A percentile compares a stretch with the other conserved stretches of the same genome.
Conservation (phyloP, 768 basidiomycete genomes). For the Nidularia pulvinata region DNA sequence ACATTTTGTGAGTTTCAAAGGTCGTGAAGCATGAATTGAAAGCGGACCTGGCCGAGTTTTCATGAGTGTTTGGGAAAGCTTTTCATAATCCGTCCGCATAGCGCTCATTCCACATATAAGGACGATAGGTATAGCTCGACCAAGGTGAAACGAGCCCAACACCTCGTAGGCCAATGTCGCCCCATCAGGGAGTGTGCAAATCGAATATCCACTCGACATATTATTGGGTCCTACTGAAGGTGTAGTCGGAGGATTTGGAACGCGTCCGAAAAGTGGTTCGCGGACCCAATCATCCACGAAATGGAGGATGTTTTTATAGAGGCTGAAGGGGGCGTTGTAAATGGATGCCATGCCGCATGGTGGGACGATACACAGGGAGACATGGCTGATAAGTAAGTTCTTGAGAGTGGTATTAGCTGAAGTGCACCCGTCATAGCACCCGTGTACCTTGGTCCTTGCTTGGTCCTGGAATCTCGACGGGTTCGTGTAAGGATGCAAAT, state of each 20-base stretch:
- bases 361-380: not conserved
- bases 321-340: not conserved
- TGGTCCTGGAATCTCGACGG: no score
- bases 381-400: not conserved
- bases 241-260: not conserved
- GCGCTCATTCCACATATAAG: conserved; percentile 40
- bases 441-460: not conserved
- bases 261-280: not conserved
- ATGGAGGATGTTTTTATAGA: not conserved
- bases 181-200: conserved; percentile 35
- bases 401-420: not conserved
- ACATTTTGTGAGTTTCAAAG: not conserved
- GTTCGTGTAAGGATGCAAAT: no score
- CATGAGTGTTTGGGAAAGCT: conserved; percentile 27
- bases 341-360: not conserved
- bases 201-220: conserved; percentile 19
- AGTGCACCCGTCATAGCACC: conserved; percentile 3
- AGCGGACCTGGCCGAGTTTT: conserved; percentile 34
- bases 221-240: conserved; percentile 1
- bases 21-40: not conserved
- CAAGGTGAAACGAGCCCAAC: conserved; percentile 33
- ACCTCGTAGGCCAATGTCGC: conserved; percentile 40
- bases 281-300: not conserved
- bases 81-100: conserved; percentile 35
- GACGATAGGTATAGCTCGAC: conserved; percentile 30